Evolutionary conservation across 1,139 yeast genomes (phyloP), one percentile per base, ranked within the genome.

Genomic region (Lodderomyces elongisporus): DNA sequence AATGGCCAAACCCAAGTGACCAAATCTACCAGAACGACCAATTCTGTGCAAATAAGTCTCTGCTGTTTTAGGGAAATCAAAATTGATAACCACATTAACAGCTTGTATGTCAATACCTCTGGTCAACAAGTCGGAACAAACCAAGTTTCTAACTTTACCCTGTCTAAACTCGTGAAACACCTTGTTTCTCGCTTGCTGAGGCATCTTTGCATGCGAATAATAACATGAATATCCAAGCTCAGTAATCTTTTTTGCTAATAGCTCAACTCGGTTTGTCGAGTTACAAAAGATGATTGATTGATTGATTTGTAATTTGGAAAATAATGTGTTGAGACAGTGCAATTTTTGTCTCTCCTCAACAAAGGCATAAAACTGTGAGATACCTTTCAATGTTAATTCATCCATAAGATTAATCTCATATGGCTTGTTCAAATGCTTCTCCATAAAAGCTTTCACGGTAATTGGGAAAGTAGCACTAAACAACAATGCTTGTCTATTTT

Each of bases 41-140:
- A 91, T 93, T 74, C 98, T 85, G 65, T 91, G 98, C 50, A 91
- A 75, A 60, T 91, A 91, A 28, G 97, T 91, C 62, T 91, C 98
- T 8, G 97, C 96, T 39, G 85, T 88, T 61, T 91, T 91, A 42
- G 99, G 98, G 79, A 91, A 91, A 62, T 91, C 98, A 60, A 91
- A 93, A 64, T 91, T 91, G 52, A 91, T 85, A 37, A 91, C 98
- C 32, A 91, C 98, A 54, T 93, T 93, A 45, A 91, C 99, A 9
- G 97, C 97, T 62, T 93, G 98, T 50, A 91, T 91, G 71, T 91
- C 99, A 51, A 91, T 91, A 77, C 98, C 98, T 74, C 98, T 85
- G 25, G 98, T 91, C 48, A 93, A 75, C 46, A 91, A 73, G 66
- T 93, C 98, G 1, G 97, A 85, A 64, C 98, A 91, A 25, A 91